phyloP scores from a whole-genome alignment of 1,284 basidiomycete species.

The Termitomyces sp. region DNA sequence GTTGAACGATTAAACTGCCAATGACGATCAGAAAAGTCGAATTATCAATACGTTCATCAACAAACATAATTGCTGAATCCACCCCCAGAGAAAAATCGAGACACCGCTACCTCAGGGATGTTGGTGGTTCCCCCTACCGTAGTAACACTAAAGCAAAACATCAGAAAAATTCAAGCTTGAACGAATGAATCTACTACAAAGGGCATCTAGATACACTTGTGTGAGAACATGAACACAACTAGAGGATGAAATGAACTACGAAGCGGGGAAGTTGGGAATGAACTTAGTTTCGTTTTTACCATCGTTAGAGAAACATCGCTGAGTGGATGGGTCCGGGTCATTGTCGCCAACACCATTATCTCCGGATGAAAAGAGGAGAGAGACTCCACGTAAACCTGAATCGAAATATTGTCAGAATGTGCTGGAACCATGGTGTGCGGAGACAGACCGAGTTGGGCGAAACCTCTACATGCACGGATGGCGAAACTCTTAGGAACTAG shows the following conservation, averaged over 20 bases:
- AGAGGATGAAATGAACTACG: constrained; percentile 11
- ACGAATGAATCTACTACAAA: constrained; percentile 4
- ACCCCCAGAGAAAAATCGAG: constrained; percentile 48
- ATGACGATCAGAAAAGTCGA: background rate
- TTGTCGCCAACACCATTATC: constrained; percentile 69
- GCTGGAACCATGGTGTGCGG: too few relatives aligned
- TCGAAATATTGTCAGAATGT: background rate
- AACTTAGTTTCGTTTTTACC: constrained; percentile 49
- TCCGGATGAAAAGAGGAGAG: constrained; percentile 59
- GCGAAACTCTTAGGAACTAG: constrained; percentile 60
- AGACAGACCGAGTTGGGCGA: constrained; percentile 54
- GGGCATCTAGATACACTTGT: constrained; percentile 10
- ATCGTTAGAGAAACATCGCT: constrained; percentile 55
- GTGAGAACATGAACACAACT: background rate
- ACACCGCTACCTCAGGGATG: constrained; percentile 47
- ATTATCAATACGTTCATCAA: constrained; percentile 2
- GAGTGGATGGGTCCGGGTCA: constrained; percentile 39
- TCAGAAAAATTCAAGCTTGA: background rate
- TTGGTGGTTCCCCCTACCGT: constrained; percentile 52
- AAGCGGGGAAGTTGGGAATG: constrained; percentile 55
- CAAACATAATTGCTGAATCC: constrained; percentile 60
- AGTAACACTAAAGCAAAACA: constrained; percentile 37
- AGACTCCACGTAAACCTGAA: constrained; percentile 55
- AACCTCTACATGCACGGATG: constrained; percentile 54
- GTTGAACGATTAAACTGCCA: constrained; percentile 46